Conservation (phyloP, 345 rosid genomes). For the Citrus medica region DNA sequence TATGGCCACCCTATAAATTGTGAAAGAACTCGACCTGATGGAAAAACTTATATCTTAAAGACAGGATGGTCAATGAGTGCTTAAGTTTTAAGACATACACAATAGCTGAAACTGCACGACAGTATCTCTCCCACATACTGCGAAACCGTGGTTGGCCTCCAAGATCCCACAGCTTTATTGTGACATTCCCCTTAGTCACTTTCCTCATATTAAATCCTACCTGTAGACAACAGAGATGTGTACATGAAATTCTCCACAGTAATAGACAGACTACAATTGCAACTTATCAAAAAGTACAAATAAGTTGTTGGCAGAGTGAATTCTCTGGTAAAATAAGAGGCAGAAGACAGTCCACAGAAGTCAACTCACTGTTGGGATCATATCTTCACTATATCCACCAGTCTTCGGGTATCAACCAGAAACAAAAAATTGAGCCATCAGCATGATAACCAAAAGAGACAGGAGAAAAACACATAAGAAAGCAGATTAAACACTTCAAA, state of each 20-base stretch:
- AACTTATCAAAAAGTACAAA: not conserved
- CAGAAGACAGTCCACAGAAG: not conserved
- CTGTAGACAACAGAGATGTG: constrained; percentile 27
- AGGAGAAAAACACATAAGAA: not conserved
- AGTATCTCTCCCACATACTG: constrained; percentile 44
- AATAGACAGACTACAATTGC: not conserved
- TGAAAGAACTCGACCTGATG: not conserved
- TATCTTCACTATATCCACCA: constrained; percentile 90
- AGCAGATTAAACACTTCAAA: not conserved
- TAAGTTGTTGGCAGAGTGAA: not conserved
- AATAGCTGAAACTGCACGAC: constrained; percentile 39
- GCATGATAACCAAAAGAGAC: constrained; percentile 12
- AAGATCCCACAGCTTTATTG: constrained; percentile 87
- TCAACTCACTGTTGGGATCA: constrained; percentile 76
- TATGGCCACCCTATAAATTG: not conserved
- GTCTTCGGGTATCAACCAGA: constrained; percentile 41
- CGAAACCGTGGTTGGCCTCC: constrained; percentile 73
- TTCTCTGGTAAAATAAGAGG: not conserved
- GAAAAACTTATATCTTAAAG: not conserved
- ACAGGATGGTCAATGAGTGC: not conserved
- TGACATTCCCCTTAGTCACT: constrained; percentile 81
- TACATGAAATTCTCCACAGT: not conserved
- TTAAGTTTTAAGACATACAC: constrained; percentile 23
- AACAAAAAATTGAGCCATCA: constrained; percentile 15
- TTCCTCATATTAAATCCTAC: constrained; percentile 91